Conservation (phyloP, 306 rosid genomes). For the Malus orientalis region DNA sequence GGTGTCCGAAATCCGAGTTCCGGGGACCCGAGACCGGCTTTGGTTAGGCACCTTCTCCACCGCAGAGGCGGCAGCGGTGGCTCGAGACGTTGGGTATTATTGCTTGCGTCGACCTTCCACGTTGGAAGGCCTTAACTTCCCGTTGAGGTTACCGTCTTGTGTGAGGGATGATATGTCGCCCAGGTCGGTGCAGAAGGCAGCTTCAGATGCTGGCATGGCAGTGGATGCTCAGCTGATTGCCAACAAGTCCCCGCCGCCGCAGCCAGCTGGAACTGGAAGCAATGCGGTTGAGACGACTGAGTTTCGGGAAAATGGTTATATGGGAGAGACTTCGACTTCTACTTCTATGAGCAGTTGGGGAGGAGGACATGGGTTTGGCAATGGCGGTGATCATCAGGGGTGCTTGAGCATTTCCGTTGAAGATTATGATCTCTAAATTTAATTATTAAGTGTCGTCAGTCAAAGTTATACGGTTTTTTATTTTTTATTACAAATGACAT, state of each 20-base stretch:
- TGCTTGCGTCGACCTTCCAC: slow-evolving; percentile 46
- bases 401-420: slow-evolving; percentile 59
- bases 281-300: neutral
- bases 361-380: neutral
- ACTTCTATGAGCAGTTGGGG: neutral
- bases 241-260: neutral
- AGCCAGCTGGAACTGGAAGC: neutral
- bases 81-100: slow-evolving; percentile 72
- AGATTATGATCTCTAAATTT: slow-evolving; percentile 46
- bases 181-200: slow-evolving; percentile 60
- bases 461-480: too few relatives aligned
- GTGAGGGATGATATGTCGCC: slow-evolving; percentile 45
- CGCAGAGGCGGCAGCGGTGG: slow-evolving; percentile 72
- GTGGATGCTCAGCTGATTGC: slow-evolving; percentile 51
- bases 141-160: slow-evolving; percentile 23
- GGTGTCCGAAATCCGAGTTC: slow-evolving; percentile 87
- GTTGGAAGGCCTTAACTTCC: slow-evolving; percentile 59
- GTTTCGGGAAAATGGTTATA: slow-evolving; percentile 8
- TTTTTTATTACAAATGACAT: too few relatives aligned
- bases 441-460: neutral
- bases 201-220: slow-evolving; percentile 84
- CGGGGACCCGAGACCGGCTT: slow-evolving; percentile 51
- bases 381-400: slow-evolving; percentile 11
- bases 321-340: slow-evolving; percentile 4
- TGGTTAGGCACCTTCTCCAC: slow-evolving; percentile 78